Evolutionary conservation across 73 alveolate genomes (phyloP).

Genomic region (Blepharisma stoltei): DNA sequence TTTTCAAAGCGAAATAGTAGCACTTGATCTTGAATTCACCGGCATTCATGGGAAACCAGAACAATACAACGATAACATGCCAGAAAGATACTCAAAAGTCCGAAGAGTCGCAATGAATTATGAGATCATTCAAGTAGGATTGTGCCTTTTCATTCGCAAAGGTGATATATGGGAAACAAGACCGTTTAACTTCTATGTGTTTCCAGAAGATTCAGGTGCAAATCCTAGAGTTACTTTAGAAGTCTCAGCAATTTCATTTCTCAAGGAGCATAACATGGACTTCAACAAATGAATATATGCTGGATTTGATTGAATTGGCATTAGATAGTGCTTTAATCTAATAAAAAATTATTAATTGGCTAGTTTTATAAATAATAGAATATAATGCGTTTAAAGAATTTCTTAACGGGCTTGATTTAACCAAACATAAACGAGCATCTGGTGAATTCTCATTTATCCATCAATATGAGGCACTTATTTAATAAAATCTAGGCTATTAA

Average conservation of each 20-base stretch:
- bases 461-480: too few relatives aligned
- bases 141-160: neutral
- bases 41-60: conserved; percentile 20
- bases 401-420: too few relatives aligned
- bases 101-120: conserved; percentile 1
- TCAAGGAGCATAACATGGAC: conserved; percentile 24
- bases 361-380: too few relatives aligned
- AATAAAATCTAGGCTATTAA: too few relatives aligned
- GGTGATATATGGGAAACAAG: conserved; percentile 4
- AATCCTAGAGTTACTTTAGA: conserved; percentile 1
- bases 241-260: conserved; percentile 7
- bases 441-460: too few relatives aligned
- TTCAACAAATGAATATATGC: conserved; percentile 22
- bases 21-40: conserved; percentile 18
- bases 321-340: too few relatives aligned
- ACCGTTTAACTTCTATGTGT: conserved; percentile 17
- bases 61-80: neutral
- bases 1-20: neutral
- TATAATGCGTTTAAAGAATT: too few relatives aligned
- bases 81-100: conserved; percentile 13
- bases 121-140: conserved; percentile 8
- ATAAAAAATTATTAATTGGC: too few relatives aligned
- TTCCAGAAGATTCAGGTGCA: conserved; percentile 25
- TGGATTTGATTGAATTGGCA: too few relatives aligned
- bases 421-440: too few relatives aligned